phyloP scores from a whole-genome alignment of 805 yeast species.

The Ogataea chonburiensis region DNA sequence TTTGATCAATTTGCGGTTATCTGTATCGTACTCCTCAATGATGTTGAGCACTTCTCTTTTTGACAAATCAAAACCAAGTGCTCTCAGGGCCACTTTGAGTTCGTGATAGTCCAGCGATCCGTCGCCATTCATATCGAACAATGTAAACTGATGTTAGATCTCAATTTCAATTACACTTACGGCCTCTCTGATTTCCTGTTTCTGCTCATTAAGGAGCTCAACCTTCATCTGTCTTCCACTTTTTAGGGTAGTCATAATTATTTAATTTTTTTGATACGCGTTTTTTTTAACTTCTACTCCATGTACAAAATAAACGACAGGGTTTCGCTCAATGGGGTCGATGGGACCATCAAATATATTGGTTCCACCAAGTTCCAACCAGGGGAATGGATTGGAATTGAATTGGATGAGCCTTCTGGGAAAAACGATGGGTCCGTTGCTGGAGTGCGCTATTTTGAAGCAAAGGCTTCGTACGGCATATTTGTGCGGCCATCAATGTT shows the following conservation, averaged over 20 bases:
- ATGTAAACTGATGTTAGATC: slow-evolving; percentile 46
- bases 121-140: slow-evolving; percentile 91
- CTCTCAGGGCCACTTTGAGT: slow-evolving; percentile 88
- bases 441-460: slow-evolving; percentile 42
- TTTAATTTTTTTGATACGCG: slow-evolving; percentile 3
- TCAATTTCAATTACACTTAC: slow-evolving; percentile 30
- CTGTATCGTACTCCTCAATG: slow-evolving; percentile 78
- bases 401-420: slow-evolving; percentile 40
- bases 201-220: slow-evolving; percentile 81
- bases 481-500: slow-evolving; percentile 46
- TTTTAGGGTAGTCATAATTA: slow-evolving; percentile 19
- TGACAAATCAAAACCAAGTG: slow-evolving; percentile 83
- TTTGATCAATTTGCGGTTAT: slow-evolving; percentile 66
- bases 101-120: slow-evolving; percentile 91
- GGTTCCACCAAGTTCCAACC: slow-evolving; percentile 59
- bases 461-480: slow-evolving; percentile 41
- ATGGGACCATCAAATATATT: slow-evolving; percentile 47
- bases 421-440: slow-evolving; percentile 50
- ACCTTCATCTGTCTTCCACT: slow-evolving; percentile 44
- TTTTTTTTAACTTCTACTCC: slow-evolving; percentile 3
- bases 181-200: slow-evolving; percentile 89
- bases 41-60: slow-evolving; percentile 73
- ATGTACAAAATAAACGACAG: slow-evolving; percentile 20
- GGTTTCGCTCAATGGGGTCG: slow-evolving; percentile 39
- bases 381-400: slow-evolving; percentile 58